A percentile compares a stretch with the other conserved stretches of the same genome.
Evolutionary conservation across 805 yeast species (phyloP).

Genomic region (Candida sphagnicola): DNA sequence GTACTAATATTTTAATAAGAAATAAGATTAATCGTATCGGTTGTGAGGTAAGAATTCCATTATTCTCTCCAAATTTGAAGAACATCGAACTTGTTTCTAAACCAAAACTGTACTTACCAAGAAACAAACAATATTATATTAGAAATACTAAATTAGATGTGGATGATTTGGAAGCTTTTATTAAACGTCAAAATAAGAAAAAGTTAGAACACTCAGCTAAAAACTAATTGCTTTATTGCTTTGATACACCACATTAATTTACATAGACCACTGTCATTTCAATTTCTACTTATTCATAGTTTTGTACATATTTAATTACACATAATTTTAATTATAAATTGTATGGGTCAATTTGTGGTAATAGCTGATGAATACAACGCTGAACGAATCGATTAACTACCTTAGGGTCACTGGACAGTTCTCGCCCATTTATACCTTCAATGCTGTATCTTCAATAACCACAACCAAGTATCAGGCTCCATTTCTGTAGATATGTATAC

Average conservation of each 20-base stretch:
- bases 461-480: too few species aligned
- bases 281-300: background rate
- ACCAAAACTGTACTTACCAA: constrained; percentile 64
- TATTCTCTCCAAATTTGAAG: constrained; percentile 74
- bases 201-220: background rate
- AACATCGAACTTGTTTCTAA: constrained; percentile 75
- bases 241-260: too few species aligned
- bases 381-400: too few species aligned
- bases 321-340: background rate
- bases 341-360: background rate
- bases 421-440: too few species aligned
- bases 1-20: constrained; percentile 75
- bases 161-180: constrained; percentile 54
- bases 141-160: constrained; percentile 77
- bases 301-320: constrained; percentile 2
- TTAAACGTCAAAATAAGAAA: constrained; percentile 19
- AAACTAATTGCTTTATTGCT: too few species aligned
- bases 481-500: too few species aligned
- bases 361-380: background rate
- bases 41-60: constrained; percentile 76
- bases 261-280: background rate
- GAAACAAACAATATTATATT: constrained; percentile 88
- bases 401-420: too few species aligned
- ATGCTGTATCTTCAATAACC: too few species aligned
- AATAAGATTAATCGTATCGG: constrained; percentile 80